A percentile compares a stretch with the other conserved stretches of the same genome.
Conservation (phyloP, 345 rosid genomes). For the Arabis hirsuta region DNA sequence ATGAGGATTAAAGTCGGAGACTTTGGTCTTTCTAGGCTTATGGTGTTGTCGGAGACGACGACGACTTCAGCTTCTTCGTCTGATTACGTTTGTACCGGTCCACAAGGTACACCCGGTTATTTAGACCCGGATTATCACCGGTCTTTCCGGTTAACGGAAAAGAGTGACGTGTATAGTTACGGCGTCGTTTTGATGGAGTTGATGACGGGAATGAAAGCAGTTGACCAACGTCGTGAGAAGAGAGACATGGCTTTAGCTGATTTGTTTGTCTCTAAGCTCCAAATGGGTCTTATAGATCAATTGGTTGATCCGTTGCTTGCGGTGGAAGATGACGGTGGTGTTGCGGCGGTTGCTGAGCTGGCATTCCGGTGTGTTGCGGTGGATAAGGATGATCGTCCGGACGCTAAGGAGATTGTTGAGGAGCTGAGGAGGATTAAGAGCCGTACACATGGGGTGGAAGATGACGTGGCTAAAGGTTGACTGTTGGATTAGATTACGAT, state of each 20-base stretch:
- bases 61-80: constrained; percentile 53
- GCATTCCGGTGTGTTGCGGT: constrained; percentile 91
- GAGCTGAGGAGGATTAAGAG: constrained; percentile 70
- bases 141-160: constrained; percentile 87
- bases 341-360: constrained; percentile 81
- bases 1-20: constrained; percentile 89
- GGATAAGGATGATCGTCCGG: constrained; percentile 92
- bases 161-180: constrained; percentile 87
- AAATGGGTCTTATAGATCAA: constrained; percentile 66
- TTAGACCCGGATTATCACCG: constrained; percentile 91
- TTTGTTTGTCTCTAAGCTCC: constrained; percentile 80
- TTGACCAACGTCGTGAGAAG: constrained; percentile 81
- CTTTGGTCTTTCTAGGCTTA: constrained; percentile 81
- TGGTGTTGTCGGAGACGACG: constrained; percentile 55
- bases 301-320: constrained; percentile 67
- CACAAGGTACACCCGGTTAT: constrained; percentile 95
- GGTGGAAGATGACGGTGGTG: constrained; percentile 50
- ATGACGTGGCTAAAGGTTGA: constrained; percentile 42
- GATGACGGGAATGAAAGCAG: constrained; percentile 79
- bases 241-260: constrained; percentile 87
- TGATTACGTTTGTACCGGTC: constrained; percentile 89
- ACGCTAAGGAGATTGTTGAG: constrained; percentile 71
- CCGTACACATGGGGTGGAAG: constrained; percentile 42
- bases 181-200: constrained; percentile 89
- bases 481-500: constrained; percentile 40